Base-by-base conservation (phyloP, 2,329 filamentous ascomycete species). In the Chrysoporthe cubensis region DNA sequence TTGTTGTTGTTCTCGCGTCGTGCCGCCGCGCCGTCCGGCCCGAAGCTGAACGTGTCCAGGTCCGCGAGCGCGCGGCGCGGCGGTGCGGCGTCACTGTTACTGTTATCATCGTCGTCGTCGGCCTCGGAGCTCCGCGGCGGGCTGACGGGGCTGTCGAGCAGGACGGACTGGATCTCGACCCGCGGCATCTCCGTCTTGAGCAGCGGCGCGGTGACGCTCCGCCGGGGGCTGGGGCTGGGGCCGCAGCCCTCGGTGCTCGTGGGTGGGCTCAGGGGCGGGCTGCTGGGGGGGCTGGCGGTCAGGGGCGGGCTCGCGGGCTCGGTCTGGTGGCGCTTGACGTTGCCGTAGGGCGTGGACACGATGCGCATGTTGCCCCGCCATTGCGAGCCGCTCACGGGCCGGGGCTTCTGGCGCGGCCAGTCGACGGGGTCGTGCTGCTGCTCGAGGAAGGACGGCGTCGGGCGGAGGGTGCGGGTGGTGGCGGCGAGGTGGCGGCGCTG, bases 321-420 rank as follows among this genome's bases (percentile, higher is more conserved):
- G 0, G 64, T 65, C 65, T 67, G 65, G 67, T 67, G 59, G 18
- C 68, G 54, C 13, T n/a, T 37, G 4, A 69, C 48, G 14, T 13
- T 34, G 43, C 42, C 62, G 26, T 68, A 68, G n/a, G 68, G 68
- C 32, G 68, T 63, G 16, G 66, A 68, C 3, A 65, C 68, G 59
- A 70, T 62, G 54, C 68, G 68, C 68, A 70, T 70, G 62, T 40
- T 68, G 46, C 60, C 58, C 46, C 68, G 68, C 68, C 68, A 70
- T 21, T 70, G 68, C 32, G 65, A 67, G 32, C 68, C 66, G 62
- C 62, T 65, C 18, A 70, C 68, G 44, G 68, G 62, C 34, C 59
- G 56, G 16, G 68, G 68, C 37, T 68, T 70, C 66, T 70, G 68
- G 32, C 63, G 66, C 16, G 68, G 68, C 68, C 68, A 70, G 62